Percentiles rank a stretch among this genome's conserved stretches.
These are phyloP conservation scores for Penstemon barbatus DNA, from an alignment of 257 asterid genomes.

Conservation along the genomic window DNA sequence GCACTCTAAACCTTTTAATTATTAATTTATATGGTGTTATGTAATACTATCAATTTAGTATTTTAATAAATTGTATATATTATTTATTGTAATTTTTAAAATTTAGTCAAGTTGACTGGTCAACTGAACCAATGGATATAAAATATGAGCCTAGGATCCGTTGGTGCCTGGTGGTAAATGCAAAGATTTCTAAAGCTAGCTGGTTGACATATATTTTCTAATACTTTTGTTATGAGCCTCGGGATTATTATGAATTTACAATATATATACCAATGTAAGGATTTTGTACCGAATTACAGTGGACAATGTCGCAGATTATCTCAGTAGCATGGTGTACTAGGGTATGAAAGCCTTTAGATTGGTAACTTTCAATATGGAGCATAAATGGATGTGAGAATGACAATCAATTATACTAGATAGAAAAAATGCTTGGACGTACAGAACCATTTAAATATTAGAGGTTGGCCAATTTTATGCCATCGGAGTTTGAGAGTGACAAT, in stretches of 20 bases:
- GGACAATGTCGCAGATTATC: not conserved
- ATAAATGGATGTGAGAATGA: no score
- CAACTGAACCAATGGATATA: no score
- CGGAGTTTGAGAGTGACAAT: not conserved
- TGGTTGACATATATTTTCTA: not conserved
- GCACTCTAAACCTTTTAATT: no score
- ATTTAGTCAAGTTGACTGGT: no score
- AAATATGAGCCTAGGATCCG: not conserved
- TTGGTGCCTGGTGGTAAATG: not conserved
- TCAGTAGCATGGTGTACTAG: no score
- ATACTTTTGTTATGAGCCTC: constrained; percentile 1
- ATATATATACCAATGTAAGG: not conserved
- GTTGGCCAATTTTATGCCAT: no score
- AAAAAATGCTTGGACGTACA: not conserved
- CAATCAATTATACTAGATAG: not conserved
- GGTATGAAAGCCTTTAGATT: no score
- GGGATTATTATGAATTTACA: not conserved
- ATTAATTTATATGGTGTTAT: no score
- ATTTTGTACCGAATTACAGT: not conserved
- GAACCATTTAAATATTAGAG: not conserved
- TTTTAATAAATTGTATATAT: no score
- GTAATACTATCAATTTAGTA: no score
- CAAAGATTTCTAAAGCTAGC: not conserved
- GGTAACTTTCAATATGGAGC: no score
- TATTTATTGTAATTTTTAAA: no score